Conservation (phyloP, 1,139 yeast species). For the Meyerozyma smithsonii region DNA sequence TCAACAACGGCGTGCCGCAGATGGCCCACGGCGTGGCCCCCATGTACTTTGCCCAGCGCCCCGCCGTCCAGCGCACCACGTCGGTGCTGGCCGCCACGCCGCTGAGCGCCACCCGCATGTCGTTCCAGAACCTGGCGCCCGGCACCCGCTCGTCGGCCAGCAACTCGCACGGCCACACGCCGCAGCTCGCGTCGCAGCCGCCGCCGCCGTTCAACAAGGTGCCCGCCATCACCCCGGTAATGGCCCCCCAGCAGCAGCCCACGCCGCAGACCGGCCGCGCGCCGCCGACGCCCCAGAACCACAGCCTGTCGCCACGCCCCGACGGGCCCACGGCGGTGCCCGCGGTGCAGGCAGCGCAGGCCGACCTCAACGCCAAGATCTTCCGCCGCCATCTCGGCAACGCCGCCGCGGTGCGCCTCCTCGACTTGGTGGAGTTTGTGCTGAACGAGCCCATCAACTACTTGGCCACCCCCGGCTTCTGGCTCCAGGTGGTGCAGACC, state of each 20-base stretch:
- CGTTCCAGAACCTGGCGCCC: constrained; percentile 1
- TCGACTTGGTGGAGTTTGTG: constrained; percentile 28
- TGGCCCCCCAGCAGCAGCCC: constrained; percentile 16
- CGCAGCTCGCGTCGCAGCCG: neutral
- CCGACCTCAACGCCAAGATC: constrained; percentile 32
- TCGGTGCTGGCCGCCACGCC: constrained; percentile 2
- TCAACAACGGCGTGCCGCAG: neutral
- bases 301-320: constrained; percentile 1
- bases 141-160: constrained; percentile 1
- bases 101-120: constrained; percentile 1
- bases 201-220: constrained; percentile 1
- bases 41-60: neutral
- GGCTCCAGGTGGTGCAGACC: constrained; percentile 2
- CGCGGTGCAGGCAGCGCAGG: constrained; percentile 17
- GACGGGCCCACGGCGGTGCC: constrained; percentile 3
- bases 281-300: constrained; percentile 4
- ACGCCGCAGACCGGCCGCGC: constrained; percentile 17
- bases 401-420: constrained; percentile 39
- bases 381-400: constrained; percentile 40
- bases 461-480: constrained; percentile 1
- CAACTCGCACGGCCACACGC: constrained; percentile 2
- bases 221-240: constrained; percentile 9
- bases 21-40: neutral
- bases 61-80: neutral
- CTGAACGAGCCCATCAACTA: neutral